A percentile compares a stretch with the other conserved stretches of the same genome.
Evolutionary conservation across 345 rosid genomes (phyloP).

Genomic region (Ricinus communis): DNA sequence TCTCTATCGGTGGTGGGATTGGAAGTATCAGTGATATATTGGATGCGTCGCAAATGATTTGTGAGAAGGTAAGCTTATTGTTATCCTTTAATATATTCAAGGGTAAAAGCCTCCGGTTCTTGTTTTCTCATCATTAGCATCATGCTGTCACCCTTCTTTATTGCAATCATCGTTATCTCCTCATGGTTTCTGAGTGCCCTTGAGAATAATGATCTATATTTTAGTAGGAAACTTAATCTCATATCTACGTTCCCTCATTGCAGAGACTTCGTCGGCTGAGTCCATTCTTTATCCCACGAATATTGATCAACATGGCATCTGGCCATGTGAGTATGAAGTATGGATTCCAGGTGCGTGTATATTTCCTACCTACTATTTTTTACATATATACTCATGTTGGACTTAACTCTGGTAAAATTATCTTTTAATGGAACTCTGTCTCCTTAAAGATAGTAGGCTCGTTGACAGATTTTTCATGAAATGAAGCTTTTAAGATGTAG

Average conservation of each 20-base stretch:
- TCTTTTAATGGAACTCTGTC: not conserved
- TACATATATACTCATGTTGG: not conserved
- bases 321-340: constrained; percentile 96
- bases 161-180: not conserved
- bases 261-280: constrained; percentile 89
- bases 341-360: constrained; percentile 76
- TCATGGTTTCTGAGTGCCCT: not conserved
- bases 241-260: constrained; percentile 26
- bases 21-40: constrained; percentile 87
- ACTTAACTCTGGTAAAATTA: not conserved
- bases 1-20: constrained; percentile 92
- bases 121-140: constrained; percentile 1
- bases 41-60: constrained; percentile 84
- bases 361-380: not conserved
- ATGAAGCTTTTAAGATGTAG: constrained; percentile 5
- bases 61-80: constrained; percentile 64
- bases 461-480: constrained; percentile 5
- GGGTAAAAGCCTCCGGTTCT: not conserved
- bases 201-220: constrained; percentile 13
- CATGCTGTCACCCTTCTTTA: not conserved
- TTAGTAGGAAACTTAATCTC: constrained; percentile 14
- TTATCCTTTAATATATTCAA: constrained; percentile 7
- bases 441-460: not conserved
- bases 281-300: constrained; percentile 92
- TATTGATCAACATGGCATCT: constrained; percentile 94